Evolutionary conservation across 2,329 filamentous ascomycete species (phyloP), one percentile per base, ranked within the genome.

Genomic region (Talaromyces sp.): DNA sequence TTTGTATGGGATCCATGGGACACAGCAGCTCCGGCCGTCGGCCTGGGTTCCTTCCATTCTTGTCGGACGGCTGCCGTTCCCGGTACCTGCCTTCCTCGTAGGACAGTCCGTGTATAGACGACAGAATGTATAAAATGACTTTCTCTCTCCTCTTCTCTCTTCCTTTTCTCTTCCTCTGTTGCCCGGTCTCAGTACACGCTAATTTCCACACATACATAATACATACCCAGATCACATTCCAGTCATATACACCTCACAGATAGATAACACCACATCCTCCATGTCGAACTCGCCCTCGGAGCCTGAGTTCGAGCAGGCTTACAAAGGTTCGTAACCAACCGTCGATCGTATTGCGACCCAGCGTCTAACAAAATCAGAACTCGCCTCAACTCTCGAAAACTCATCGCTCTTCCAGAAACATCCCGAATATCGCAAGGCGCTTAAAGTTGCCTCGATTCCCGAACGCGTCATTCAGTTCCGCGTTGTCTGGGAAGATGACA

Each of bases 291-390:
- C 95, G 75, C 88, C 91, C 61, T 83, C 84, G 69, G 94, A 98
- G 87, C 94, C 95, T 76, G 94, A 99, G 85, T 98, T 98, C 84
- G 89, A 97, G 88, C 94, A 98, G 87, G 94, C 94, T 76, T 96
- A 96, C 88, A 92, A 93, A 80, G 92, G 92, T 96, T 83, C 15
- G 61, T 50, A 45, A 60, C 49, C 47, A 39, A 31, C 43, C 35
- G 33, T 47, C 39, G 50, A 56, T 8, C 10, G 11, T 8, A 37
- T 56, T 2, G 50, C 31, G 33, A 37, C 6, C 22, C 33, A 37
- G 19, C 10, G 3, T 35, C 27, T 59, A 22, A 41, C 56, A 41
- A 9, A 15, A 6, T 70, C 76, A 96, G 94, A 99, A 87, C 91
- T 99, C 72, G 91, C 86, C 80, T 95, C 90, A 76, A 97, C 93